Percentiles rank a stretch among this genome's conserved stretches.
These are phyloP conservation scores for Gossypium trilobum DNA, from an alignment of 441 rosid species.

Conservation along the genomic window DNA sequence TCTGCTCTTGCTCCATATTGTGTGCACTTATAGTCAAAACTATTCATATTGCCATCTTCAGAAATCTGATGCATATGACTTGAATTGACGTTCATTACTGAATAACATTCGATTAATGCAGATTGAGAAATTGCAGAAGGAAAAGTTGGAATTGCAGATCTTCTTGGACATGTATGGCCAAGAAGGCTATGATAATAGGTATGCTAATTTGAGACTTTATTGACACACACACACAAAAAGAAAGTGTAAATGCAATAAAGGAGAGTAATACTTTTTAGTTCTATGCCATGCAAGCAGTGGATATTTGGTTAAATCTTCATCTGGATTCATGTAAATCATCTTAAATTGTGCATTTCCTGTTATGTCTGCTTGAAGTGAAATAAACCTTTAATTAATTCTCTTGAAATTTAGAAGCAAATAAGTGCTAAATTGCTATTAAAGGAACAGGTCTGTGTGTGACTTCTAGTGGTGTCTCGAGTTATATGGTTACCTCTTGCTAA, in stretches of 20 bases:
- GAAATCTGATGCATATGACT: neutral
- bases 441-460: neutral
- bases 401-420: neutral
- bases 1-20: neutral
- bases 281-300: neutral
- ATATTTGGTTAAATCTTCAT: neutral
- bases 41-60: neutral
- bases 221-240: neutral
- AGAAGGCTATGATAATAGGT: constrained; percentile 74
- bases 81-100: neutral
- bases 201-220: constrained; percentile 17
- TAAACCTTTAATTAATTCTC: neutral
- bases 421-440: neutral
- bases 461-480: neutral
- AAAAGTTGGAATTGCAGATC: constrained; percentile 58
- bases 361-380: neutral
- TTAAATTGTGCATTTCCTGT: neutral
- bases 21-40: neutral
- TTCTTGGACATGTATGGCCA: constrained; percentile 66
- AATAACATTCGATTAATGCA: constrained; percentile 29
- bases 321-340: neutral
- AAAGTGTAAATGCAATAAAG: neutral
- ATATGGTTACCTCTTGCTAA: neutral
- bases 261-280: neutral
- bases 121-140: constrained; percentile 77